phyloP scores from a whole-genome alignment of 2,329 filamentous ascomycete species.

The Fusarium metavorans region DNA sequence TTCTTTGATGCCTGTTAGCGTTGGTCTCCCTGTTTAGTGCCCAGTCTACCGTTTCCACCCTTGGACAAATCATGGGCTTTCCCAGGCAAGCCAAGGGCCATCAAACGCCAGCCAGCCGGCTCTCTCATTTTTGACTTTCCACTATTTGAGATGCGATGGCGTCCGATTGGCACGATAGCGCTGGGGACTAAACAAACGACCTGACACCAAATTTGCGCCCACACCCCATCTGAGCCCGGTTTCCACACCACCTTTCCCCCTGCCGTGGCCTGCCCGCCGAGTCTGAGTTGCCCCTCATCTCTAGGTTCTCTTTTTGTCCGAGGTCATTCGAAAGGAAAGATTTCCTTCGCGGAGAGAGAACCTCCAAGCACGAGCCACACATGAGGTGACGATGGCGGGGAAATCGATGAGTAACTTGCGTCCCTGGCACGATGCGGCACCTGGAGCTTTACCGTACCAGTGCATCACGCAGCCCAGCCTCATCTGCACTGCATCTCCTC shows the following conservation, averaged over 20 bases:
- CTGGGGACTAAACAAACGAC: slow-evolving; percentile 31
- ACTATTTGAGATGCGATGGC: slow-evolving; percentile 46
- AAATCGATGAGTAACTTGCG: neutral
- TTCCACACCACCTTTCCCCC: slow-evolving; percentile 27
- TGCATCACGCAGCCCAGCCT: neutral
- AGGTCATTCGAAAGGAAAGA: neutral
- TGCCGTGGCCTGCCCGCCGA: neutral
- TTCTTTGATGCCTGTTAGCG: slow-evolving; percentile 37
- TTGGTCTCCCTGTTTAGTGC: slow-evolving; percentile 28
- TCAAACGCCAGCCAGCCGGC: slow-evolving; percentile 22
- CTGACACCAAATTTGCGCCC: slow-evolving; percentile 36
- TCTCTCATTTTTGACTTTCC: slow-evolving; percentile 43
- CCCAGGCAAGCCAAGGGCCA: slow-evolving; percentile 14
- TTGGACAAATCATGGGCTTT: slow-evolving; percentile 20
- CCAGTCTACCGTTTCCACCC: slow-evolving; percentile 11
- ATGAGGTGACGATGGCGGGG: neutral
- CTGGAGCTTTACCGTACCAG: neutral
- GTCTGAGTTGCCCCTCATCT: slow-evolving; percentile 7
- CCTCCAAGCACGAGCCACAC: neutral
- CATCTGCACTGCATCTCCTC: neutral
- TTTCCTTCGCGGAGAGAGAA: neutral
- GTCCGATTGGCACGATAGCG: slow-evolving; percentile 51
- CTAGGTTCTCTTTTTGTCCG: neutral
- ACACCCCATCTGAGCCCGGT: slow-evolving; percentile 25
- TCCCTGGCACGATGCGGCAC: neutral